Evolutionary conservation across 345 rosid species (phyloP), one percentile per base, ranked within the genome.

Genomic region (Pistacia integerrima): DNA sequence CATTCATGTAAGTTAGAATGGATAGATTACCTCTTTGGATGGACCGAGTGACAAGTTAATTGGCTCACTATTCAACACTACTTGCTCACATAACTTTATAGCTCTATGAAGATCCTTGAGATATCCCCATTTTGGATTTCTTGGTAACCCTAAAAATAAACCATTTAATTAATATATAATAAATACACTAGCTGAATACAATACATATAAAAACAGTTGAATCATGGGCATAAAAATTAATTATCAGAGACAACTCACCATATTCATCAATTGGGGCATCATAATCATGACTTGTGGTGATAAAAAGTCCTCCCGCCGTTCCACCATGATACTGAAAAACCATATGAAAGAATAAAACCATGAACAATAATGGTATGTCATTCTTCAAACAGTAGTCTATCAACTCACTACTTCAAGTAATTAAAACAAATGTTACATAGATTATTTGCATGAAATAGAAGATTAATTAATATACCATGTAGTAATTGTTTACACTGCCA

Each of bases 231-330:
- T 12, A 18, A 2, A 2, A 38, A 38, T 38, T 16, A 16, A 56
- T 46, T 44, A 76, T 36, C 12, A 74, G 55, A 8, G 51, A 17
- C 2, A n/a, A 57, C 86, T 85, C 70, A 96, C 97, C 99, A 76
- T 96, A 96, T 81, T 96, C 99, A 86, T 96, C 99, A 55, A 96
- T 91, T 0, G 98, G 99, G 72, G 99, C 99, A 76, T 95, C 99
- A 55, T 96, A 93, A 80, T 96, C 99, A 85, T 93, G 93, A 83
- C 98, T 93, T 64, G 98, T 93, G 38, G 99, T 93, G 70, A 96
- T 92, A 77, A 96, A 96, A 30, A 96, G 98, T 76, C 98, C 98
- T 52, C 98, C 98, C 67, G 97, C 70, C 68, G 99, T 96, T 77
- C 99, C 99, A 41, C 99, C 99, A 18, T 96, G 99, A 79, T 93